phyloP scores from a whole-genome alignment of 1,284 basidiomycete species.

The Ceratobasidium sp. region DNA sequence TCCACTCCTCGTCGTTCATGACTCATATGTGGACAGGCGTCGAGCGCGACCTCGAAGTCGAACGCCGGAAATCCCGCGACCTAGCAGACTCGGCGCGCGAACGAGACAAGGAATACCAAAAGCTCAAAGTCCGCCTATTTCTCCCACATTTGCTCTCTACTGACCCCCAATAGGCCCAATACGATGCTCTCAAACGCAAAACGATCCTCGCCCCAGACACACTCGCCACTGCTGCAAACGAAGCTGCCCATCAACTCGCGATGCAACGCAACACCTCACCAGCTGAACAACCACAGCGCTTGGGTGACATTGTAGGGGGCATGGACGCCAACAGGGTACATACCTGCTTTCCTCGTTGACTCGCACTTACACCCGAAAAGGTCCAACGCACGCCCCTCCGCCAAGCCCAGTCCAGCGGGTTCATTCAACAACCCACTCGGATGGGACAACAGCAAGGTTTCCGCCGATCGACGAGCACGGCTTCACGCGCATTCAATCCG shows the following conservation, averaged over 20 bases:
- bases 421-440: constrained; percentile 22
- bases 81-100: constrained; percentile 74
- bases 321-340: constrained; percentile 72
- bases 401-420: constrained; percentile 48
- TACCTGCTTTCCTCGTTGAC: constrained; percentile 8
- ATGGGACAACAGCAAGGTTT: constrained; percentile 3
- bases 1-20: constrained; percentile 3
- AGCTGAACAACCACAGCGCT: constrained; percentile 22
- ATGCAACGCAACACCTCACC: constrained; percentile 22
- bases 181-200: constrained; percentile 79
- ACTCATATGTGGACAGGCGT: constrained; percentile 56
- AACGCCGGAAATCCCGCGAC: constrained; percentile 72
- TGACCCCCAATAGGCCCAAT: constrained; percentile 58
- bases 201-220: constrained; percentile 60
- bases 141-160: too few species aligned
- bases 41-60: constrained; percentile 77
- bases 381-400: constrained; percentile 75
- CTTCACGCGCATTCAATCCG: constrained; percentile 36
- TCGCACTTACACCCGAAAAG: constrained; percentile 49
- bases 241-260: constrained; percentile 12
- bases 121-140: constrained; percentile 65
- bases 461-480: constrained; percentile 1
- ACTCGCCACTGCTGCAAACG: constrained; percentile 32
- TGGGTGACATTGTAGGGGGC: constrained; percentile 66
- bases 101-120: constrained; percentile 83